These are phyloP conservation scores for Annulohypoxylon bovei DNA, from an alignment of 495 filamentous ascomycete species.

Conservation along the genomic window DNA sequence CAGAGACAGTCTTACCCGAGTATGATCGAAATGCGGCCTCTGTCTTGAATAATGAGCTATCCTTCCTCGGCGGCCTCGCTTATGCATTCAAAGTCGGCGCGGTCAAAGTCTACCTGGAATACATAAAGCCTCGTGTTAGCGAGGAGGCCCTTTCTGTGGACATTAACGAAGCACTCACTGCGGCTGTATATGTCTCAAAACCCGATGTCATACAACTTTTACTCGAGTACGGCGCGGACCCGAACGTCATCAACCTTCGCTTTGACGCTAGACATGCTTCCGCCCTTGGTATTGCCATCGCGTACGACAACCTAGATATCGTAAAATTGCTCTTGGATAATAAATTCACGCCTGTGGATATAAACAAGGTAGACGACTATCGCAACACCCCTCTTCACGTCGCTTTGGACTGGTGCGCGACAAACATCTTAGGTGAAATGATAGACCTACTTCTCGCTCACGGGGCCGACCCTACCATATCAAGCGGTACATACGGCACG, in stretches of 20 bases:
- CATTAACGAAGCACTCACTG: conserved; percentile 6
- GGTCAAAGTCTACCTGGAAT: conserved; percentile 8
- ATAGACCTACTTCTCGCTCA: conserved; percentile 36
- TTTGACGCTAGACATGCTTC: not conserved
- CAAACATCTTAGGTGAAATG: conserved; percentile 6
- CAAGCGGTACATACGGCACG: conserved; percentile 28
- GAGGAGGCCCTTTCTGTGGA: conserved; percentile 1
- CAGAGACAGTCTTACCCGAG: conserved; percentile 1
- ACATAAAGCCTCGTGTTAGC: conserved; percentile 3
- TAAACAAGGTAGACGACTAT: conserved; percentile 24
- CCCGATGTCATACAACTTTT: not conserved
- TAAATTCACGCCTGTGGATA: conserved; percentile 7
- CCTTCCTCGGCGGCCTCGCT: conserved; percentile 11
- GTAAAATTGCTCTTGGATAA: conserved; percentile 6
- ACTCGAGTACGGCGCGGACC: conserved; percentile 17
- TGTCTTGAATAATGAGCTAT: not conserved
- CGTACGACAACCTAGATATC: not conserved
- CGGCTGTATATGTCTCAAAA: not conserved
- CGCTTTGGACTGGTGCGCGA: not conserved
- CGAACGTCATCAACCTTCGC: not conserved
- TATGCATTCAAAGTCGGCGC: not conserved
- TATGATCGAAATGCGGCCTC: not conserved
- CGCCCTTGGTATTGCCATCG: conserved; percentile 8
- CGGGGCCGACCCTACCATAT: conserved; percentile 26
- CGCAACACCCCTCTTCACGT: conserved; percentile 28